Base-by-base conservation (phyloP, 192 early-diverging fungal genomes). In the Entomortierella beljakovae region DNA sequence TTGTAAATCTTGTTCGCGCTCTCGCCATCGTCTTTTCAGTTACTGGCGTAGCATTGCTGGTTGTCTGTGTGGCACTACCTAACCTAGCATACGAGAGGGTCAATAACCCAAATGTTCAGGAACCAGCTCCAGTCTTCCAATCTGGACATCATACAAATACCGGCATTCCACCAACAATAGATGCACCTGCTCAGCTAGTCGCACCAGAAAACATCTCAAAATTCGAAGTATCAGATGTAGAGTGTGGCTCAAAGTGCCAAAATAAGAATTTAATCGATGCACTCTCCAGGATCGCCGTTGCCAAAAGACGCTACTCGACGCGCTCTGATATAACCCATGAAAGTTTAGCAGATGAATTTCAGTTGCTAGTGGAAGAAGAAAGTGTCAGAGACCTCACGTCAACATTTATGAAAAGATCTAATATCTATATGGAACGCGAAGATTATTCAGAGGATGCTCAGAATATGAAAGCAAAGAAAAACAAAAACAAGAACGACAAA, bases 251-350 rank as follows among this genome's bases (percentile, higher is more conserved):
- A 11, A 35, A 25, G 22, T 79, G 74, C 22, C 67, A 64, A 31
- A 59, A 59, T 23, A 32, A 48, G 28, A 79, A 79, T 29, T 35
- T 79, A 26, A 0, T 69, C 9, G 61, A 79, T 49, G 67, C 74
- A 6, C 55, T 79, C 7, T 42, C 74, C 16, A 61, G 40, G 38
- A 59, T 79, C 15, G 57, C 61, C 34, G 20, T 64, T 25, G 34
- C 55, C 26, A 79, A 79, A n/a, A 49, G 61, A 48, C 74, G 74
- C 22, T 79, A 79, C 38, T 79, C 74, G 0, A 48, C 11, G 5
- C 54, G 67, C 26, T 7, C 35, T 3, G 37, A 61, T 16, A 11
- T 42, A 18, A 40, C 58, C 33, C 10, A 32, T 18, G 20, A 7
- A 4, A 40, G 32, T 18, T 20, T 64, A 49, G 9, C 50, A 7